Base-by-base conservation (phyloP, 2,329 filamentous ascomycete genomes). In the Aspergillus fumigatus region DNA sequence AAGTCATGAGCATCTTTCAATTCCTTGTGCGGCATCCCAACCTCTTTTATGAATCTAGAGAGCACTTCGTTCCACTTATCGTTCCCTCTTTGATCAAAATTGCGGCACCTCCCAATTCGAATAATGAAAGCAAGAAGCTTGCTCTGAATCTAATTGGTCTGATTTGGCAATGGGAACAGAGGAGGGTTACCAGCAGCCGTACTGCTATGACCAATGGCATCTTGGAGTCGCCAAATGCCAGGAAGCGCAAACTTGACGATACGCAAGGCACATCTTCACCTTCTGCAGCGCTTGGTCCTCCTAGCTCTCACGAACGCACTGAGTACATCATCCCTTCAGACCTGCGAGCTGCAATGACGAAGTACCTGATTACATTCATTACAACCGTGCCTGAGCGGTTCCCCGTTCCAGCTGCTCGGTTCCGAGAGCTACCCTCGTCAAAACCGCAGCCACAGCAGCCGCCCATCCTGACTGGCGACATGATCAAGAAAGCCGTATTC, bases 1-100 rank as follows among this genome's bases (percentile, higher is more conserved):
- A 97, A 75, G 88, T 97, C 77, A 96, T 92, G 53, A 94, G 89
- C 77, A 97, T 99, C 65, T 97, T 97, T 79, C 89, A 97, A 67
- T 99, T 99, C 75, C 80, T 99, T 35, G 93, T 97, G 38, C 86
- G 90, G 55, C 93, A 99, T 70, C 89, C 92, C 0, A 88, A 94
- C 67, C 79, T 99, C 4, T 99, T 99, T 77, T 99, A 95, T 65
- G 93, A 97, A 61, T 92, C 91, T 1, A 83, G 94, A 54, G 94
- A 99, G 62, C 92, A 93, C 68, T 95, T 97, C 62, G 86, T 92
- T 4, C 84, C 89, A 55, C 84, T 94, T 61, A 95, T 99, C 70
- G 92, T 99, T 55, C 88, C 87, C 1, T 93, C 91, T 3, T 79
- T 99, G 38, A 84, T 89, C 52, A 97, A 97, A 74, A 90, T 99